A percentile compares a stretch with the other conserved stretches of the same genome.
These are phyloP conservation scores for Scheffersomyces stipitis DNA, from an alignment of 805 yeast species.

Conservation along the genomic window DNA sequence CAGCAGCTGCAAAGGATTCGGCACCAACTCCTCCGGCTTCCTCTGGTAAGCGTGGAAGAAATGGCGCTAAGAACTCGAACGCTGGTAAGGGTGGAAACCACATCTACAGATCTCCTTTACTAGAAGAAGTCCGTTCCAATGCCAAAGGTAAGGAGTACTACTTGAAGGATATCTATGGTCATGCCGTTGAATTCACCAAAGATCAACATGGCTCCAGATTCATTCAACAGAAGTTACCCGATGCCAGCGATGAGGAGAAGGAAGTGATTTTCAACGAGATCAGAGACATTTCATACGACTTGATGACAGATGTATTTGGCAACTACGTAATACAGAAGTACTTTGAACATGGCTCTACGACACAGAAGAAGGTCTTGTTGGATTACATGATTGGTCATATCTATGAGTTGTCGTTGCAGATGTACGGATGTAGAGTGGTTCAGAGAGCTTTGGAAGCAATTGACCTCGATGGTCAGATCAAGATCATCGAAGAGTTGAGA, in stretches of 20 bases:
- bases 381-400: constrained; percentile 74
- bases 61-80: constrained; percentile 15
- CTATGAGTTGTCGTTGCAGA: constrained; percentile 76
- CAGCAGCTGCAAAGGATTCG: constrained; percentile 5
- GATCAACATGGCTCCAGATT: constrained; percentile 98
- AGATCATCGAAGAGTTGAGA: constrained; percentile 68
- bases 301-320: constrained; percentile 97
- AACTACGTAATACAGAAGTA: constrained; percentile 94
- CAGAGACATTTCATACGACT: constrained; percentile 65
- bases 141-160: constrained; percentile 56
- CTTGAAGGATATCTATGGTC: constrained; percentile 77
- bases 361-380: constrained; percentile 68
- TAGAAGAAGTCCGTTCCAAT: constrained; percentile 81
- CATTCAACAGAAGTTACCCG: constrained; percentile 82
- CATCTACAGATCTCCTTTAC: constrained; percentile 70
- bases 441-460: constrained; percentile 87
- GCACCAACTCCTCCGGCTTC: constrained; percentile 7
- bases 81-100: constrained; percentile 31
- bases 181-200: constrained; percentile 85
- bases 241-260: constrained; percentile 64
- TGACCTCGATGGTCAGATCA: constrained; percentile 60
- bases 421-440: constrained; percentile 98
- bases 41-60: constrained; percentile 15
- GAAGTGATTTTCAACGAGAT: constrained; percentile 84
- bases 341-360: constrained; percentile 75